Evolutionary conservation across 2,329 filamentous ascomycete species (phyloP).

Genomic region (Onygenales sp.): DNA sequence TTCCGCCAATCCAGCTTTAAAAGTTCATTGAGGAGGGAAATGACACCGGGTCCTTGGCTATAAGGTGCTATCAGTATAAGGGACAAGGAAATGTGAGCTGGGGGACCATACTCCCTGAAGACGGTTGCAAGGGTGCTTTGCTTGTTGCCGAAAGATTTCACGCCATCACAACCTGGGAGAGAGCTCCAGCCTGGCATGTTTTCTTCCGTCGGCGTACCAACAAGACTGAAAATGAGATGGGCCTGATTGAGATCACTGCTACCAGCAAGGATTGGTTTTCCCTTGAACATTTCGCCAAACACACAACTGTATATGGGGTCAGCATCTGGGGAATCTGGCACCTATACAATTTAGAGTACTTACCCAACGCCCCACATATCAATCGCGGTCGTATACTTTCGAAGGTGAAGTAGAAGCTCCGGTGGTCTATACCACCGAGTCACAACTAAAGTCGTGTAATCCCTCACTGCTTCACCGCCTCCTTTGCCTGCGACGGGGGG

Average conservation of each 20-base stretch:
- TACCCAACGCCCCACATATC: conserved; percentile 98
- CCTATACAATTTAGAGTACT: conserved; percentile 22
- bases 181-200: conserved; percentile 86
- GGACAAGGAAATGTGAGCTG: neutral
- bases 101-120: conserved; percentile 57
- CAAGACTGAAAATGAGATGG: conserved; percentile 85
- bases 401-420: conserved; percentile 78
- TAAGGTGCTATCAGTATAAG: neutral
- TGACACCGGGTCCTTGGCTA: conserved; percentile 58
- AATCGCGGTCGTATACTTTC: conserved; percentile 92
- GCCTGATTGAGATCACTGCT: conserved; percentile 84
- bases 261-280: conserved; percentile 84
- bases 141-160: conserved; percentile 53
- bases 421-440: conserved; percentile 96
- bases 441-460: conserved; percentile 95
- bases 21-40: conserved; percentile 72
- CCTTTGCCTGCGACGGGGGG: conserved; percentile 67
- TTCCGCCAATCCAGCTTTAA: conserved; percentile 81
- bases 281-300: conserved; percentile 93
- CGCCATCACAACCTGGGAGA: conserved; percentile 69
- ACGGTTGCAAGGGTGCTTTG: conserved; percentile 59
- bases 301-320: conserved; percentile 57
- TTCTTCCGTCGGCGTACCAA: conserved; percentile 79
- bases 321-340: conserved; percentile 16
- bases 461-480: conserved; percentile 73